These are phyloP conservation scores for Chrysoporthe austroafricana DNA, from an alignment of 2,329 filamentous ascomycete genomes.

Conservation along the genomic window DNA sequence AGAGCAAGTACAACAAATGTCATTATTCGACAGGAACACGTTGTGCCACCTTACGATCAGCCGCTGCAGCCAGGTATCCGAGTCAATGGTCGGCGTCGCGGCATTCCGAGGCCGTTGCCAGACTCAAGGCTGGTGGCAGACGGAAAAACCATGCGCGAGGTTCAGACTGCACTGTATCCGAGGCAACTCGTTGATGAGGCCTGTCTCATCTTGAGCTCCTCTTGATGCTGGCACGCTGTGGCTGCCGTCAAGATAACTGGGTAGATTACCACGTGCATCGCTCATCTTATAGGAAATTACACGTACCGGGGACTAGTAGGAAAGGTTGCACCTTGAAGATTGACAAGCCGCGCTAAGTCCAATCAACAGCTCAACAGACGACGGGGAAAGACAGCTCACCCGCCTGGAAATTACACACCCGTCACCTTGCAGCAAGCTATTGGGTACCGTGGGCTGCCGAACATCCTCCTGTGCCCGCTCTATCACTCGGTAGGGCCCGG, in stretches of 20 bases:
- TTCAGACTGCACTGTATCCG: slow-evolving; percentile 6
- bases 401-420: slow-evolving; percentile 29
- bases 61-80: neutral
- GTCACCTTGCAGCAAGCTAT: slow-evolving; percentile 18
- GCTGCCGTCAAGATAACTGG: slow-evolving; percentile 6
- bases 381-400: slow-evolving; percentile 19
- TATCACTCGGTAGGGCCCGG: neutral
- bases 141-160: neutral
- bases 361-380: slow-evolving; percentile 15
- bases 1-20: slow-evolving; percentile 10
- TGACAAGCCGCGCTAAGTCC: slow-evolving; percentile 14
- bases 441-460: slow-evolving; percentile 4
- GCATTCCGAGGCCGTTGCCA: neutral
- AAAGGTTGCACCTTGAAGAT: slow-evolving; percentile 27
- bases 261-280: slow-evolving; percentile 16
- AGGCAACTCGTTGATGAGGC: neutral
- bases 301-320: slow-evolving; percentile 22
- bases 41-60: neutral
- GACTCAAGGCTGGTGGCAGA: neutral
- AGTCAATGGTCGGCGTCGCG: neutral
- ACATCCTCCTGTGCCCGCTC: neutral
- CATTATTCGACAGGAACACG: neutral
- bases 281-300: slow-evolving; percentile 29
- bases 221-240: slow-evolving; percentile 4
- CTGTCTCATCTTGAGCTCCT: neutral